Base-by-base conservation (phyloP, 192 early-diverging fungal species). In the Backusella psychrophila region DNA sequence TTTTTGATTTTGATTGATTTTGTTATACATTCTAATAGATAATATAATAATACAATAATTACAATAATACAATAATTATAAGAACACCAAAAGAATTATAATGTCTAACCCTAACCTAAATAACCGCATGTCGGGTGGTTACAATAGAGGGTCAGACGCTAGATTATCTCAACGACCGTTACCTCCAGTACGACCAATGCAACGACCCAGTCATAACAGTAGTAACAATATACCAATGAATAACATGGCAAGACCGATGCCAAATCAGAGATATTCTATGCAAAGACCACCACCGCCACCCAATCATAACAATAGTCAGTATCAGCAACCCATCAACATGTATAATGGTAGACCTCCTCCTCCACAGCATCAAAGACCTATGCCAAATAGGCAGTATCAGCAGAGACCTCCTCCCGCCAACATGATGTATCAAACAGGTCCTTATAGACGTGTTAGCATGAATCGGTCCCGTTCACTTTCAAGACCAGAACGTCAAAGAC, bases 401-500 rank as follows among this genome's bases (percentile, higher is more conserved):
- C 71, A 46, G 14, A 73, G 63, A 34, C 71, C 71, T 0, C 77
- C 76, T 15, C 63, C 77, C 12, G 56, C 59, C 21, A 44, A 72
- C 15, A 29, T 63, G 56, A 23, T 29, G 56, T 29, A 63, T 29
- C 56, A 63, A 14, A 26, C 56, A 4, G 36, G 65, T 34, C 72
- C 77, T 23, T 78, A 78, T 49, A 72, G 71, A 26, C 63, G 77
- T 52, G 71, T 72, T 65, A 53, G 79, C 49, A 38, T 87, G 11
- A 69, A 74, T 26, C 72, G 84, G 33, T 75, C 81, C 3, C 77
- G 80, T 8, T 88, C 87, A 3, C 66, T 88, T 41, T 83, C 83
- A 56, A 78, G 83, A n/a, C 87, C 87, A 33, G 87, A 88, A 67
- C 81, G 87, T 35, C 80, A 88, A 41, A 73, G 87, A 75, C 87